A percentile compares a stretch with the other conserved stretches of the same genome.
Evolutionary conservation across 495 filamentous ascomycete genomes (phyloP).

Genomic region (Pyrenula massariospora): DNA sequence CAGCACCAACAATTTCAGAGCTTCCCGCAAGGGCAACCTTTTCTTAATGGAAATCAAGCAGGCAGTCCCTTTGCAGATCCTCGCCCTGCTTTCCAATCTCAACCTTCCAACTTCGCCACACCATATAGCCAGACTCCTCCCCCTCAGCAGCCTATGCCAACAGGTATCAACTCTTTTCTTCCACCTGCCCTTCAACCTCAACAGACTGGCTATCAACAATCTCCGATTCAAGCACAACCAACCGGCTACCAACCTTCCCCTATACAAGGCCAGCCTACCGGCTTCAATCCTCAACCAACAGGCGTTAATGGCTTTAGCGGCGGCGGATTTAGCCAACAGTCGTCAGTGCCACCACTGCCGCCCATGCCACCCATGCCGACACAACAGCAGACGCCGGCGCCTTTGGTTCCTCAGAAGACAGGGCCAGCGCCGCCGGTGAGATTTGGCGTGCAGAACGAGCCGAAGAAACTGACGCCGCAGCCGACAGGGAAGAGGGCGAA

Average conservation of each 20-base stretch:
- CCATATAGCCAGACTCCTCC: conserved; percentile 28
- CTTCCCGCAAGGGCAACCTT: conserved; percentile 37
- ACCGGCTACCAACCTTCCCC: conserved; percentile 3
- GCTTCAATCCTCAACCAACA: conserved; percentile 42
- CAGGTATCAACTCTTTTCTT: conserved; percentile 43
- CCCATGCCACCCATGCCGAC: conserved; percentile 32
- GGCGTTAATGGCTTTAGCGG: conserved; percentile 45
- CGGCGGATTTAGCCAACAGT: conserved; percentile 3
- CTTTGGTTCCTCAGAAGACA: conserved; percentile 77
- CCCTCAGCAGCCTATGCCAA: conserved; percentile 28
- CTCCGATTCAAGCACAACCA: conserved; percentile 10
- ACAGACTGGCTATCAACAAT: conserved; percentile 27
- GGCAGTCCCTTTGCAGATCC: conserved; percentile 44
- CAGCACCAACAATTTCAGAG: conserved; percentile 33
- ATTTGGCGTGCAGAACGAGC: conserved; percentile 65
- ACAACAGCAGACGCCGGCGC: conserved; percentile 39
- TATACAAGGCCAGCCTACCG: conserved; percentile 14
- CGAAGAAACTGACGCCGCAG: conserved; percentile 75
- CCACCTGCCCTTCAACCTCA: conserved; percentile 45
- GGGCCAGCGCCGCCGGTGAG: conserved; percentile 83
- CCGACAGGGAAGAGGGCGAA: conserved; percentile 85
- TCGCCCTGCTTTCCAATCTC: conserved; percentile 46
- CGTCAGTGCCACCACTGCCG: conserved; percentile 14
- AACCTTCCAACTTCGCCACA: conserved; percentile 53
- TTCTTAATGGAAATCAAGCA: conserved; percentile 30